A percentile compares a stretch with the other conserved stretches of the same genome.
These are phyloP conservation scores for Sporothrix pseudoabietina DNA, from an alignment of 2,329 filamentous ascomycete species.

Conservation along the genomic window DNA sequence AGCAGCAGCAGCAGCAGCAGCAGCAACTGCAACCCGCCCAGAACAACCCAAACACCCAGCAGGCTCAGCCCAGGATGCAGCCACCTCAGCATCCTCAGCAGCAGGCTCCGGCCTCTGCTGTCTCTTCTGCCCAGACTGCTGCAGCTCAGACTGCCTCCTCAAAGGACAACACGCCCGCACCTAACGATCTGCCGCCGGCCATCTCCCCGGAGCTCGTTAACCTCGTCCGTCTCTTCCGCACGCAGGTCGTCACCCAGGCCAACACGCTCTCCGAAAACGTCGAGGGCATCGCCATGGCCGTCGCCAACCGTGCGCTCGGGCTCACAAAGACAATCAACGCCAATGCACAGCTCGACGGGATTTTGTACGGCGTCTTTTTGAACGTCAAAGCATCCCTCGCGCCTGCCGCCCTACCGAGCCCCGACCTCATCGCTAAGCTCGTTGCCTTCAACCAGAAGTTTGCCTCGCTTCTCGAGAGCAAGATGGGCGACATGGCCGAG, in stretches of 20 bases:
- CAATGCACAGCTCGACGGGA: slow-evolving; percentile 50
- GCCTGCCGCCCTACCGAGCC: slow-evolving; percentile 37
- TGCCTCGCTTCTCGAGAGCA: slow-evolving; percentile 47
- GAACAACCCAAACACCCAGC: background rate
- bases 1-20: slow-evolving; percentile 30
- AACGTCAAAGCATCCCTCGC: slow-evolving; percentile 27
- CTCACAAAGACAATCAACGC: slow-evolving; percentile 48
- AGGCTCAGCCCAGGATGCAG: slow-evolving; percentile 10
- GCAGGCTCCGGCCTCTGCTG: background rate
- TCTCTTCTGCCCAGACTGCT: background rate
- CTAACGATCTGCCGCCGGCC: slow-evolving; percentile 39
- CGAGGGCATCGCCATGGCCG: slow-evolving; percentile 55
- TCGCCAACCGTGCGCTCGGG: slow-evolving; percentile 54
- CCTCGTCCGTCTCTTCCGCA: slow-evolving; percentile 51
- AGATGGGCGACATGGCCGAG: slow-evolving; percentile 49
- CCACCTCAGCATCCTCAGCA: slow-evolving; percentile 17
- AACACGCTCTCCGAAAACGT: slow-evolving; percentile 44
- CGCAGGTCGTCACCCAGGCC: slow-evolving; percentile 51
- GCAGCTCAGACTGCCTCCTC: background rate
- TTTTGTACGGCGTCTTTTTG: slow-evolving; percentile 50
- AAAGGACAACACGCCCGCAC: slow-evolving; percentile 15
- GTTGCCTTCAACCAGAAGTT: slow-evolving; percentile 52
- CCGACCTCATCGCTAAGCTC: slow-evolving; percentile 48
- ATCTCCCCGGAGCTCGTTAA: slow-evolving; percentile 50
- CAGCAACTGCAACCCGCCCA: slow-evolving; percentile 31